These are phyloP conservation scores for Linnemannia zychae DNA, from an alignment of 192 early-diverging fungal genomes.

Conservation along the genomic window DNA sequence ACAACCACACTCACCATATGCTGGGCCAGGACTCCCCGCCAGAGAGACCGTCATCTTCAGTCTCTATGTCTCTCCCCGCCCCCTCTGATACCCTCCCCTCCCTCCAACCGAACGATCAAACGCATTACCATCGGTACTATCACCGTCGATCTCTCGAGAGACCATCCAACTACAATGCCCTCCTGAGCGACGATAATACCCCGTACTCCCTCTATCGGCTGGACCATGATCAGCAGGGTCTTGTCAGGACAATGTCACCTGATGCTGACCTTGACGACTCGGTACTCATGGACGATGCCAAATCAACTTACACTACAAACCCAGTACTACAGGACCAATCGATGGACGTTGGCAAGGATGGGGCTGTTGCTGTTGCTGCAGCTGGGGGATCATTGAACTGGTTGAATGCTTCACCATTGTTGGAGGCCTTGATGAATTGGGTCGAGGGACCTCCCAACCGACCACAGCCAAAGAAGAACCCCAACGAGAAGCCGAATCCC, in stretches of 20 bases:
- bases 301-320: not conserved
- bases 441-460: slow-evolving; percentile 42
- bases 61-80: slow-evolving; percentile 13
- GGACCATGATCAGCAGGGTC: not conserved
- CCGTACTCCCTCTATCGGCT: not conserved
- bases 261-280: not conserved
- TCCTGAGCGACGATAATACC: not conserved
- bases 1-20: not conserved
- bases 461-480: not conserved
- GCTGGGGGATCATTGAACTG: slow-evolving; percentile 16
- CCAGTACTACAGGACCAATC: slow-evolving; percentile 2
- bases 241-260: not conserved
- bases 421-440: slow-evolving; percentile 50
- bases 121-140: not conserved
- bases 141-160: not conserved
- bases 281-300: slow-evolving; percentile 9
- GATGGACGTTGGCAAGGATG: not conserved
- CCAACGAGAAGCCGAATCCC: slow-evolving; percentile 43
- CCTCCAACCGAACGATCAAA: not conserved
- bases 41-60: slow-evolving; percentile 17
- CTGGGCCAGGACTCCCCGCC: not conserved
- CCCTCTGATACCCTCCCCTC: slow-evolving; percentile 18
- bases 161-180: not conserved
- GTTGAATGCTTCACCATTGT: slow-evolving; percentile 10
- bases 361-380: not conserved